Evolutionary conservation across 495 filamentous ascomycete species (phyloP).

Genomic region (Neurospora sp.): DNA sequence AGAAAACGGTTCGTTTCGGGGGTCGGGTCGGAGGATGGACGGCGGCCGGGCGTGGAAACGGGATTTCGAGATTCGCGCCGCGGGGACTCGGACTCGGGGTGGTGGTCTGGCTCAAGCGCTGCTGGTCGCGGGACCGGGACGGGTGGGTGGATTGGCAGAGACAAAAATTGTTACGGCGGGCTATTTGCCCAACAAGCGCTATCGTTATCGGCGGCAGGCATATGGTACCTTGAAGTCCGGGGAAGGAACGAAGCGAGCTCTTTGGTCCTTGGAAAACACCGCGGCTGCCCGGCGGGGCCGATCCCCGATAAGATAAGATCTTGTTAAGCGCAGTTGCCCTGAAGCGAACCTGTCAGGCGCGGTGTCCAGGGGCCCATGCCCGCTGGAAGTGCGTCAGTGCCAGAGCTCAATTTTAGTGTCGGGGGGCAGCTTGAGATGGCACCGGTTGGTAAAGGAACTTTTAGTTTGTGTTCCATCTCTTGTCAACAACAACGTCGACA

Average conservation of each 20-base stretch:
- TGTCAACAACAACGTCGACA: not conserved
- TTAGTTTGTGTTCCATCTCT: not conserved
- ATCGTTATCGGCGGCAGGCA: slow-evolving; percentile 2
- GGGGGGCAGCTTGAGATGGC: not conserved
- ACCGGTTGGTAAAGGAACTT: not conserved
- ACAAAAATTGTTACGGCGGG: not conserved
- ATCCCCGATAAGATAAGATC: not conserved
- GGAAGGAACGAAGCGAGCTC: not conserved
- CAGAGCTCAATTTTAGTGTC: not conserved
- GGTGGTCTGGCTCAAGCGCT: not conserved
- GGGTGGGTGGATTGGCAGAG: not conserved
- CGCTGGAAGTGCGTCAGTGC: not conserved
- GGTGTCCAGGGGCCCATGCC: not conserved
- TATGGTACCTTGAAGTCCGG: not conserved
- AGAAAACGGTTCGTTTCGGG: not conserved
- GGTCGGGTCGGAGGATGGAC: not conserved
- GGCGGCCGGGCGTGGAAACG: not conserved
- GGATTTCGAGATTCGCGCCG: not conserved
- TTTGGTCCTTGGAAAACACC: not conserved
- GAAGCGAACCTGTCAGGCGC: not conserved
- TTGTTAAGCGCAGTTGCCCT: not conserved
- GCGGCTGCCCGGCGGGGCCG: not conserved
- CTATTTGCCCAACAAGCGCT: not conserved
- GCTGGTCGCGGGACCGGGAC: not conserved
- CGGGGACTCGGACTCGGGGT: not conserved